Conservation (phyloP, 2,329 filamentous ascomycete genomes). For the Alternaria metachromatica region DNA sequence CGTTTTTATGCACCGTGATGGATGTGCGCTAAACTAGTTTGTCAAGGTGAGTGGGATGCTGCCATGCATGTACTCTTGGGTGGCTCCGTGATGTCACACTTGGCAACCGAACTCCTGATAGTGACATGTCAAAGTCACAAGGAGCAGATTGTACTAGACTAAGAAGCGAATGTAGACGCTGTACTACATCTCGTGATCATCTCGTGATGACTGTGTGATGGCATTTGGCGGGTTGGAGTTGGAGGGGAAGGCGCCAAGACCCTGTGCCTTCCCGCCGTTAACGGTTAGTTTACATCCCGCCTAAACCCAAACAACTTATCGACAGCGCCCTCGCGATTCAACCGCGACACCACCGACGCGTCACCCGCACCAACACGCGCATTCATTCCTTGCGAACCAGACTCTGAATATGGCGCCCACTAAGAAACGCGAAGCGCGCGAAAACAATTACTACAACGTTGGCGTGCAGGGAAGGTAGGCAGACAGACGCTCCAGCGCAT, state of each 20-base stretch:
- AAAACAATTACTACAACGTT: constrained; percentile 50
- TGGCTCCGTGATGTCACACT: not conserved
- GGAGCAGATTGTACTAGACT: not conserved
- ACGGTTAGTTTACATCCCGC: constrained; percentile 23
- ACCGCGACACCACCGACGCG: constrained; percentile 13
- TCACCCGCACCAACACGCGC: constrained; percentile 25
- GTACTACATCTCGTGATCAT: not conserved
- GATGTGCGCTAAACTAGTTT: constrained; percentile 18
- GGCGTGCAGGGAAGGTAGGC: constrained; percentile 49
- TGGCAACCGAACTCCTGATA: not conserved
- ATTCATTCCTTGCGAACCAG: not conserved
- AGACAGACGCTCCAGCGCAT: constrained; percentile 2
- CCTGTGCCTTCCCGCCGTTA: constrained; percentile 1
- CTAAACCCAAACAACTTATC: constrained; percentile 30
- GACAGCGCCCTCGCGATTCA: constrained; percentile 8
- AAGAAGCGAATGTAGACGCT: not conserved
- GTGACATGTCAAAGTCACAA: not conserved
- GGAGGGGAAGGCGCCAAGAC: constrained; percentile 13
- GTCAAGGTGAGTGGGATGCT: not conserved
- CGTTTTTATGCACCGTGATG: constrained; percentile 21
- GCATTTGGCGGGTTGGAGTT: not conserved
- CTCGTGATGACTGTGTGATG: not conserved
- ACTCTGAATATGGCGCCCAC: constrained; percentile 39
- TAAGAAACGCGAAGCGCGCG: constrained; percentile 48
- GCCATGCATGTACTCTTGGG: constrained; percentile 15